Conservation (phyloP, 1,284 basidiomycete species). For the Testicularia cyperi region DNA sequence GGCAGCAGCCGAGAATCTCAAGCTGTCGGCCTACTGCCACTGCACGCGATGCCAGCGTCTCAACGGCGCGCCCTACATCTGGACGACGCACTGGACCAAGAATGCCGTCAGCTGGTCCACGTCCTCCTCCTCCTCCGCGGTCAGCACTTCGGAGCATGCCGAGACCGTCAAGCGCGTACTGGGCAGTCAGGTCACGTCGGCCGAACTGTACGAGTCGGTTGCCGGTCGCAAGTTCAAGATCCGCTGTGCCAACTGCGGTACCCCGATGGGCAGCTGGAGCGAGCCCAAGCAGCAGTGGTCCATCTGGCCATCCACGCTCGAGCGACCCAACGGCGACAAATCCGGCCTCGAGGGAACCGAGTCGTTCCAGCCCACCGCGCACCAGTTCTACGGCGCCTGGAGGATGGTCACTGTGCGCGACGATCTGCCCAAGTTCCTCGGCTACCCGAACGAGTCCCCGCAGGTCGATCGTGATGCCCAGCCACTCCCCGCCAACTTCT, state of each 20-base stretch:
- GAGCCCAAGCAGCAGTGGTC: constrained; percentile 44
- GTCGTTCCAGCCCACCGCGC: constrained; percentile 12
- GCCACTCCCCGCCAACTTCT: constrained; percentile 16
- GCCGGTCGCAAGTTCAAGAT: constrained; percentile 48
- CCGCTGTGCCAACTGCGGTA: constrained; percentile 47
- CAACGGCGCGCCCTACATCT: constrained; percentile 50
- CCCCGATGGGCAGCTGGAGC: constrained; percentile 50
- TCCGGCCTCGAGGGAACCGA: constrained; percentile 7
- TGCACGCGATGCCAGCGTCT: constrained; percentile 51
- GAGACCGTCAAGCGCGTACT: constrained; percentile 7
- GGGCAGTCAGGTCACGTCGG: constrained; percentile 11
- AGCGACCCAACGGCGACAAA: constrained; percentile 23
- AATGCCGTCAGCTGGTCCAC: constrained; percentile 37
- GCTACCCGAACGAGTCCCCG: constrained; percentile 24
- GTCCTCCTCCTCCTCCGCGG: neutral
- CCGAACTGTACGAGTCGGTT: constrained; percentile 32
- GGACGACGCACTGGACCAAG: constrained; percentile 48
- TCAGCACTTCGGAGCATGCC: neutral
- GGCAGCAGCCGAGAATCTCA: constrained; percentile 21
- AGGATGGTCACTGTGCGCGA: constrained; percentile 18
- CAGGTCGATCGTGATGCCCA: constrained; percentile 21
- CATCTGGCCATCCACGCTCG: constrained; percentile 43
- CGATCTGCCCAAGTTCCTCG: constrained; percentile 25
- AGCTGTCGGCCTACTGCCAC: constrained; percentile 45
- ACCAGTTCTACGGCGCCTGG: constrained; percentile 35